Base-by-base conservation (phyloP, 306 rosid genomes). In the Mimosa pudica region DNA sequence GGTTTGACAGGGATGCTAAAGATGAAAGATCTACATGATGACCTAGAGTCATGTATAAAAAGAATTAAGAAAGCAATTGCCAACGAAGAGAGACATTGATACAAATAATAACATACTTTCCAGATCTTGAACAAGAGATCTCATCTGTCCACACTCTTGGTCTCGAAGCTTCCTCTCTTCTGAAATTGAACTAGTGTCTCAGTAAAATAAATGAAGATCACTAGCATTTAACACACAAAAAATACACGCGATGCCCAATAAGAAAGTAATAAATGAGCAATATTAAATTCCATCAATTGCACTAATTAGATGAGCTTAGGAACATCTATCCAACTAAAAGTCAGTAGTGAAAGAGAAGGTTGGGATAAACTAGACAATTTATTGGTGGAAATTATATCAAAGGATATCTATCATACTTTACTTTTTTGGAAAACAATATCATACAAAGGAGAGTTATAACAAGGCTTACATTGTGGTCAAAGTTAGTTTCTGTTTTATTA, bases 51-150 rank as follows among this genome's bases (percentile, higher is more conserved):
- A 79, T 35, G 67, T 30, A 49, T 60, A 41, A 32, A 73, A 18
- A 18, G 66, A 16, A 52, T 6, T 63, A 36, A 24, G 83, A 45
- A 80, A 75, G 64, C 16, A 62, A 62, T 32, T 41, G 51, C 32
- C 67, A 38, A 32, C 65, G 52, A 35, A 57, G 45, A 70, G 67
- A 80, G 67, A 61, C 36, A 52, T 58, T 35, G 51, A 60, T 36
- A 44, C 77, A 32, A 35, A 79, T 71, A 58, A 76, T 16, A 73
- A 82, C 97, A 60, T 87, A 94, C 98, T 95, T 85, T 91, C 92
- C 73, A 92, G 92, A 82, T 95, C 96, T 71, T 89, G 90, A 81
- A 95, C 84, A 30, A 89, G 98, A 80, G 91, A 82, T 88, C 86
- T 92, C 87, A 92, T 81, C 61, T 88, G 94, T 73, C 84, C 77